These are phyloP conservation scores for Leptographium radiaticola DNA, from an alignment of 2,329 filamentous ascomycete genomes.

Conservation along the genomic window DNA sequence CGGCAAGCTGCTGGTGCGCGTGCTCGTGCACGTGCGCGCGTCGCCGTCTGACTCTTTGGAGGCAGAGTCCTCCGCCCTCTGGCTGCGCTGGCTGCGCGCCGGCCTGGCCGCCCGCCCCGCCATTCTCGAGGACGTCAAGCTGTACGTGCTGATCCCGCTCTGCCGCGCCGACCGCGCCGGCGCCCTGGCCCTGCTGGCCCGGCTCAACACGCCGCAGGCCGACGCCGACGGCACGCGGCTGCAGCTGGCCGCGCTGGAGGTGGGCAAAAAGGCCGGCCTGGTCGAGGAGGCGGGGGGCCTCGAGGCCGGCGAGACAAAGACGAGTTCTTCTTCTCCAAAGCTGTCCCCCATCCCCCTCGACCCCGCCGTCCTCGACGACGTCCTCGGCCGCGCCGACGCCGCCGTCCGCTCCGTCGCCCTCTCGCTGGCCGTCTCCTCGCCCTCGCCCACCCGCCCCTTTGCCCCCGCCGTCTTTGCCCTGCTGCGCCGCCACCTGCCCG, in stretches of 20 bases:
- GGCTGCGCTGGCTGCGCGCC: conserved; percentile 43
- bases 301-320: too few species aligned
- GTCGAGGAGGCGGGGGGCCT: conserved; percentile 50
- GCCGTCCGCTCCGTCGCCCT: conserved; percentile 68
- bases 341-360: conserved; percentile 25
- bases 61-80: conserved; percentile 27
- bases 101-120: conserved; percentile 34
- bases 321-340: too few species aligned
- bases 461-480: conserved; percentile 46
- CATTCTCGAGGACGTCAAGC: conserved; percentile 49
- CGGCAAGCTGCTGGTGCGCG: conserved; percentile 45
- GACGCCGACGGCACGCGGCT: conserved; percentile 37
- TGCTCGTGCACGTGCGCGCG: conserved; percentile 34
- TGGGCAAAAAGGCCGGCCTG: conserved; percentile 56
- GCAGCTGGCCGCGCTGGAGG: conserved; percentile 54
- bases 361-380: conserved; percentile 32
- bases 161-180: conserved; percentile 44
- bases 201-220: conserved; percentile 23
- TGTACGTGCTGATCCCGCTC: conserved; percentile 49
- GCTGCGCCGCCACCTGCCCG: conserved; percentile 51
- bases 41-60: conserved; percentile 12
- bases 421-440: conserved; percentile 65
- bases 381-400: conserved; percentile 43
- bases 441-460: conserved; percentile 61
- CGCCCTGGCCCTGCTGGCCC: conserved; percentile 43